Conservation (phyloP, 495 filamentous ascomycete genomes). For the Penicillium manginii region DNA sequence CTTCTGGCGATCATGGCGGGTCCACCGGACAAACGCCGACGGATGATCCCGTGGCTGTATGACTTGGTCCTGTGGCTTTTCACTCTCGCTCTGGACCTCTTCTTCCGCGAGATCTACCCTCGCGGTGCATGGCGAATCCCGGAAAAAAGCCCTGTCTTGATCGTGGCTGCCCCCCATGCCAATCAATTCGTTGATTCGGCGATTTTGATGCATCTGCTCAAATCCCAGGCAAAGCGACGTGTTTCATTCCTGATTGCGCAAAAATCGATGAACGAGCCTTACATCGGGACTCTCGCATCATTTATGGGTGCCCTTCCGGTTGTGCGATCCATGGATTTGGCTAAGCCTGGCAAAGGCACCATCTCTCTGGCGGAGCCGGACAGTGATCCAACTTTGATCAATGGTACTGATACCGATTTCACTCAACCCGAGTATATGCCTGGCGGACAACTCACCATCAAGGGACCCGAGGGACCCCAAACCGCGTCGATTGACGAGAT, state of each 20-base stretch:
- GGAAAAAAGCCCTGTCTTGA: conserved; percentile 80
- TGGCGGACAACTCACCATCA: conserved; percentile 83
- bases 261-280: conserved; percentile 83
- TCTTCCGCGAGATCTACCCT: conserved; percentile 96
- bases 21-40: conserved; percentile 13
- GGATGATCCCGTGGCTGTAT: conserved; percentile 71
- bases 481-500: conserved; percentile 81
- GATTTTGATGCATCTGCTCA: conserved; percentile 84
- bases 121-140: conserved; percentile 92
- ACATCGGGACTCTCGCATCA: conserved; percentile 80
- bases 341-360: conserved; percentile 74
- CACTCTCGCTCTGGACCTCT: conserved; percentile 83
- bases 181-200: conserved; percentile 98
- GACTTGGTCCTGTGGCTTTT: conserved; percentile 80
- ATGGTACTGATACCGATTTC: conserved; percentile 84
- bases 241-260: conserved; percentile 90
- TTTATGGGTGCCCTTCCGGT: conserved; percentile 86
- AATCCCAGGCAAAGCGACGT: conserved; percentile 80
- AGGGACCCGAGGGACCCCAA: conserved; percentile 74
- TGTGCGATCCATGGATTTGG: conserved; percentile 83
- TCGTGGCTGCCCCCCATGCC: conserved; percentile 95
- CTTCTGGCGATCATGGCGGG: conserved; percentile 26
- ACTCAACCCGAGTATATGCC: conserved; percentile 66
- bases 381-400: conserved; percentile 75
- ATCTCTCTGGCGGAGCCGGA: conserved; percentile 90